Conservation (phyloP, 192 early-diverging fungal genomes). For the Diversispora epigaea region DNA sequence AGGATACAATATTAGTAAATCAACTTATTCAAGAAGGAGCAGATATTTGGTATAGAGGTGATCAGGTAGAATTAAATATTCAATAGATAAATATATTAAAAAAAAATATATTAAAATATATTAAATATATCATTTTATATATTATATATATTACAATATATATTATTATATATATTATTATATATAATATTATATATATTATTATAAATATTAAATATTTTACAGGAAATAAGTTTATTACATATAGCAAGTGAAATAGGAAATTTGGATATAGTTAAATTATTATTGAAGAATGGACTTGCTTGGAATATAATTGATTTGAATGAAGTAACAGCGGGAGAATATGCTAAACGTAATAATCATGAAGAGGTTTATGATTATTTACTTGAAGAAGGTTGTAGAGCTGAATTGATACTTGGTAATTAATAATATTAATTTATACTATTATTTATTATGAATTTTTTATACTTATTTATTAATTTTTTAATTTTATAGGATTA, state of each 20-base stretch:
- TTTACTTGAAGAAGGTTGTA: slow-evolving; percentile 81
- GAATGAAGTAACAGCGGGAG: slow-evolving; percentile 75
- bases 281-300: slow-evolving; percentile 62
- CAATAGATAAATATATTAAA: too few species aligned
- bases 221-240: slow-evolving; percentile 57
- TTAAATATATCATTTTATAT: too few species aligned
- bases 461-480: not conserved
- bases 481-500: not conserved
- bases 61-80: not conserved
- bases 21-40: slow-evolving; percentile 17
- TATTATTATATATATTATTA: too few species aligned
- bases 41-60: slow-evolving; percentile 18
- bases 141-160: too few species aligned
- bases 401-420: slow-evolving; percentile 80
- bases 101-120: too few species aligned
- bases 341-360: slow-evolving; percentile 72
- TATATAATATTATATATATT: too few species aligned
- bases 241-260: slow-evolving; percentile 73
- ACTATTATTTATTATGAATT: not conserved
- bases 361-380: slow-evolving; percentile 70
- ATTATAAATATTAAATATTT: not conserved
- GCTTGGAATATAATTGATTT: slow-evolving; percentile 86
- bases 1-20: not conserved
- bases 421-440: slow-evolving; percentile 30
- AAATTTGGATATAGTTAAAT: slow-evolving; percentile 59